Conservation (phyloP, 768 basidiomycete species). For the Panaeolus cyanescens region DNA sequence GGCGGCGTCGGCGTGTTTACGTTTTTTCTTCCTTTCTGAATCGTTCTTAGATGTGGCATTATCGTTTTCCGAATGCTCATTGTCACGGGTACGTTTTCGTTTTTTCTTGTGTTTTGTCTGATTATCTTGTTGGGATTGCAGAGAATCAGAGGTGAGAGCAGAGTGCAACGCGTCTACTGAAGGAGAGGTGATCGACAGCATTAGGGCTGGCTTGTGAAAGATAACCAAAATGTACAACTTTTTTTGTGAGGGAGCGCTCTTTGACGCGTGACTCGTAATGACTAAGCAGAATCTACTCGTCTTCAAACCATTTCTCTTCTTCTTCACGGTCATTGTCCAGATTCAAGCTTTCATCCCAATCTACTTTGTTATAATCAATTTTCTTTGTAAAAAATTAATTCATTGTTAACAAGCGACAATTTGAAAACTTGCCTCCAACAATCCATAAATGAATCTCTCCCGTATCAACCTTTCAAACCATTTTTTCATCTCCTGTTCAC, state of each 20-base stretch:
- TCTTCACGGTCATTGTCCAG: slow-evolving; percentile 56
- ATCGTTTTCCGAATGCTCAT: slow-evolving; percentile 15
- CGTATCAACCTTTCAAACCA: slow-evolving; percentile 62
- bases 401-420: background rate
- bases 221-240: slow-evolving; percentile 3
- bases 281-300: slow-evolving; percentile 48
- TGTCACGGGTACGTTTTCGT: slow-evolving; percentile 37
- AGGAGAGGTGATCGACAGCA: slow-evolving; percentile 30
- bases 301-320: slow-evolving; percentile 77
- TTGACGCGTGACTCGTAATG: slow-evolving; percentile 13
- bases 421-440: slow-evolving; percentile 58
- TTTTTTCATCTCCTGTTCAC: slow-evolving; percentile 48
- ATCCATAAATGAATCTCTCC: slow-evolving; percentile 76
- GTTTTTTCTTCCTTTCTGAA: slow-evolving; percentile 37
- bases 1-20: slow-evolving; percentile 25
- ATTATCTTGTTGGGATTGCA: slow-evolving; percentile 10
- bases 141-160: slow-evolving; percentile 16
- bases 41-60: slow-evolving; percentile 14
- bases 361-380: slow-evolving; percentile 69
- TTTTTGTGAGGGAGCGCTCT: slow-evolving; percentile 7
- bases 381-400: slow-evolving; percentile 38
- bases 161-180: slow-evolving; percentile 17
- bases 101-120: slow-evolving; percentile 36
- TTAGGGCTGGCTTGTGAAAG: slow-evolving; percentile 45
- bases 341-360: slow-evolving; percentile 77